Conservation (phyloP, 805 yeast species). For the Metschnikowia aberdeeniae region DNA sequence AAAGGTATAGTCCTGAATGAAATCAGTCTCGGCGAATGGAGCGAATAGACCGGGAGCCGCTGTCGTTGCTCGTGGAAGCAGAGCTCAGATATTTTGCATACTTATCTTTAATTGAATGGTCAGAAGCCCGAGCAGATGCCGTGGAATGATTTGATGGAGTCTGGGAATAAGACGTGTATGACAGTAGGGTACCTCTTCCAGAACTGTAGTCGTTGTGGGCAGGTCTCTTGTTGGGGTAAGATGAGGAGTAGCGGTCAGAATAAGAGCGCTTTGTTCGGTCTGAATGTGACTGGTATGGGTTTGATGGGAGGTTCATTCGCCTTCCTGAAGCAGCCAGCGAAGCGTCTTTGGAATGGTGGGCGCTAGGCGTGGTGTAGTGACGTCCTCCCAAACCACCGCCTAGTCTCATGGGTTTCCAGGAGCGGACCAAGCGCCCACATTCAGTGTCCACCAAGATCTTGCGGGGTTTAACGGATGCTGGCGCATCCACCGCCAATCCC, state of each 20-base stretch:
- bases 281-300: slow-evolving; percentile 14
- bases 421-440: slow-evolving; percentile 59
- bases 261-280: slow-evolving; percentile 11
- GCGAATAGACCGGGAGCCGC: slow-evolving; percentile 12
- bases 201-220: slow-evolving; percentile 5
- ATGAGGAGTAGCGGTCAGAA: slow-evolving; percentile 10
- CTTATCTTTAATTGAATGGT: slow-evolving; percentile 20
- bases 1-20: slow-evolving; percentile 1
- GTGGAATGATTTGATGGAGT: neutral
- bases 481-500: slow-evolving; percentile 28
- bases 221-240: slow-evolving; percentile 9
- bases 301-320: slow-evolving; percentile 13
- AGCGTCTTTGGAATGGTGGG: slow-evolving; percentile 21
- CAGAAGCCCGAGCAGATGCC: slow-evolving; percentile 8
- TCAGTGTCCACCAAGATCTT: slow-evolving; percentile 67
- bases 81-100: slow-evolving; percentile 22
- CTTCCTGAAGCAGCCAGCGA: slow-evolving; percentile 36
- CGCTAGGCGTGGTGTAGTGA: slow-evolving; percentile 45
- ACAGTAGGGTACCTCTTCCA: neutral
- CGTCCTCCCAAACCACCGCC: slow-evolving; percentile 96
- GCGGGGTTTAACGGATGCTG: slow-evolving; percentile 42
- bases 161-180: neutral
- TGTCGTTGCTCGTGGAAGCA: neutral
- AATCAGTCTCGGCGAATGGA: slow-evolving; percentile 11
- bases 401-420: slow-evolving; percentile 69